phyloP scores from a whole-genome alignment of 257 asterid species.

The Prunella vulgaris region DNA sequence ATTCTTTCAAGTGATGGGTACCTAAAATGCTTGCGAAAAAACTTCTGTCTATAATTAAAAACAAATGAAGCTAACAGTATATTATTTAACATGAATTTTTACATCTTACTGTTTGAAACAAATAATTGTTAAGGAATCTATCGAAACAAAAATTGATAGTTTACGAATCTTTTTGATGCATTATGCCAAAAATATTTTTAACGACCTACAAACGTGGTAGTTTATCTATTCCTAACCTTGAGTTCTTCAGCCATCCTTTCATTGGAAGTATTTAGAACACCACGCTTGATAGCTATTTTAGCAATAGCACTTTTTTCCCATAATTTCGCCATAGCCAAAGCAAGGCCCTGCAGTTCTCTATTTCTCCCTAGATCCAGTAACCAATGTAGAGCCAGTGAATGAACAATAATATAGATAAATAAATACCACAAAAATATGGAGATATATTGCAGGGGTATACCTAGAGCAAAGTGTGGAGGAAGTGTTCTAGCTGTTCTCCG shows the following conservation, averaged over 20 bases:
- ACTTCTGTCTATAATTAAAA: too few relatives aligned
- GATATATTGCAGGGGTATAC: conserved; percentile 38
- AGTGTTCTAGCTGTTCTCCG: conserved; percentile 65
- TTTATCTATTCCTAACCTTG: conserved; percentile 43
- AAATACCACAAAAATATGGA: conserved; percentile 12
- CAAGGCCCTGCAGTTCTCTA: conserved; percentile 86
- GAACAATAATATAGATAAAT: background rate
- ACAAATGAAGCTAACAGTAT: too few relatives aligned
- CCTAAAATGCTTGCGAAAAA: too few relatives aligned
- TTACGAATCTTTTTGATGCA: too few relatives aligned
- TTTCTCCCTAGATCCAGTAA: conserved; percentile 54
- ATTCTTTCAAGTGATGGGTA: too few relatives aligned
- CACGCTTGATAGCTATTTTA: conserved; percentile 87
- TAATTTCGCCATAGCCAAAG: conserved; percentile 75
- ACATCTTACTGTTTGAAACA: too few relatives aligned
- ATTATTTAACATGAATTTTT: too few relatives aligned
- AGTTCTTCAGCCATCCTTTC: conserved; percentile 97
- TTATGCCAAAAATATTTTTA: too few relatives aligned
- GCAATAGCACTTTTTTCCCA: conserved; percentile 83
- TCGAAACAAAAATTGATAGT: too few relatives aligned
- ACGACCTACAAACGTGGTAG: too few relatives aligned
- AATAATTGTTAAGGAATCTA: too few relatives aligned
- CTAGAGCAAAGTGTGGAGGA: conserved; percentile 94
- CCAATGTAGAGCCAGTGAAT: background rate
- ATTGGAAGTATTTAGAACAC: conserved; percentile 71